Base-by-base conservation (phyloP, 2,329 filamentous ascomycete genomes). In the Alternaria sp. region DNA sequence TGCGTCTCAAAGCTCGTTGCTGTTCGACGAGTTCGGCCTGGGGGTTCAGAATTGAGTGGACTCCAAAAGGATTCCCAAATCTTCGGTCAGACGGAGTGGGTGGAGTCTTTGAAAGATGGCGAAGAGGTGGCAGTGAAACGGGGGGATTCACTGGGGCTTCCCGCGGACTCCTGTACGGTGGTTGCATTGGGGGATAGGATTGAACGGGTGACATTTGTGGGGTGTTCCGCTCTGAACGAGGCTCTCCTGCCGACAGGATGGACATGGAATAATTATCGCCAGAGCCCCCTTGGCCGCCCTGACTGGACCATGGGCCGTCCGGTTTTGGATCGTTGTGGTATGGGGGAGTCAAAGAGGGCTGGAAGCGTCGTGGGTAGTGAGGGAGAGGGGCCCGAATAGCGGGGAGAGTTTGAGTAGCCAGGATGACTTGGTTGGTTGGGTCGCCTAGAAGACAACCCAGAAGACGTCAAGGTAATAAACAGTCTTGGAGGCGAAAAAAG, bases 31-130 rank as follows among this genome's bases (percentile, higher is more conserved):
- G 66, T 18, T 81, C 79, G 14, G 70, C 68, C 55, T 78, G 75
- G 11, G 81, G 81, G 56, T 84, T 84, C 45, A 84, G 69, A 18
- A 84, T 83, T 1, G 81, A 82, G 20, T 81, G 79, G 25, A 84
- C 75, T 10, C 80, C 81, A 12, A 80, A 70, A 3, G 79, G 74
- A 54, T 80, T 74, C 34, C 70, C 74, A 43, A 68, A 55, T 60
- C 76, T 68, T 45, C 69, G 68, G 28, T 73, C 70, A 1, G 70
- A 71, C 4, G 75, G 74, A 18, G 74, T 76, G 36, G 75, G 74
- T 28, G 76, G 75, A n/a, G 74, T 77, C 40, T 58, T 73, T 28
- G 76, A 77, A 14, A 76, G 57, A 14, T 78, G 72, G n/a, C 74
- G 72, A 22, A 79, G 61, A 20, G 76, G 73, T 16, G 76, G 76